phyloP scores from a whole-genome alignment of 768 basidiomycete species.

The Russula virescens region DNA sequence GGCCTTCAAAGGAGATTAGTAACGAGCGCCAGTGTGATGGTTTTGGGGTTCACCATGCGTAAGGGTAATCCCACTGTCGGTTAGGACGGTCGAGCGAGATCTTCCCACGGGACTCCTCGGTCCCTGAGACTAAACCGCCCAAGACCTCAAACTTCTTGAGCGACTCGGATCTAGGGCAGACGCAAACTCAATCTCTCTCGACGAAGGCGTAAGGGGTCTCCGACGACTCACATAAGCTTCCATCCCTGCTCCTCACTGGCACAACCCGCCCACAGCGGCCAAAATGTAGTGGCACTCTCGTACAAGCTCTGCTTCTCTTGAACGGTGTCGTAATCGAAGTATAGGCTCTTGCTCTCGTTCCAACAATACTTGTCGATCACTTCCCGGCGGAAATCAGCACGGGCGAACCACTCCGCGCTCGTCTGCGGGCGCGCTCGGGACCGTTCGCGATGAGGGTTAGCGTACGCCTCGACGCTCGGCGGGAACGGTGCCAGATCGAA shows the following conservation, averaged over 20 bases:
- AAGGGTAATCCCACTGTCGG: constrained; percentile 98
- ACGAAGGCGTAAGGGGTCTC: neutral
- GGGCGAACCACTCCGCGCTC: constrained; percentile 89
- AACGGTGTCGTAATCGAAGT: constrained; percentile 95
- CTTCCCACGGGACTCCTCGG: constrained; percentile 92
- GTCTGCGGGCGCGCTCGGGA: constrained; percentile 58
- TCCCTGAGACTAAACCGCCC: constrained; percentile 92
- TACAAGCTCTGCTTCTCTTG: constrained; percentile 89
- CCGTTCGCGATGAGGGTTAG: constrained; percentile 52
- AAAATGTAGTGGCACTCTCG: constrained; percentile 94
- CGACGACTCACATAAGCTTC: constrained; percentile 74
- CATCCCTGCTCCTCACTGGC: constrained; percentile 94
- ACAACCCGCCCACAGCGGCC: constrained; percentile 97
- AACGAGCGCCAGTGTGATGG: constrained; percentile 4
- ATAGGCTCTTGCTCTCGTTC: constrained; percentile 92
- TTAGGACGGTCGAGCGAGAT: constrained; percentile 95
- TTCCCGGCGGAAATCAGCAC: constrained; percentile 76
- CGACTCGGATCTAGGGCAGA: constrained; percentile 58
- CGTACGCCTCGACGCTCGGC: constrained; percentile 64
- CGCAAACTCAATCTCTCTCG: neutral
- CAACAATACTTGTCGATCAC: constrained; percentile 93
- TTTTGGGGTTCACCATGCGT: constrained; percentile 52
- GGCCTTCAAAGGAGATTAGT: constrained; percentile 46
- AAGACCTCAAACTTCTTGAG: constrained; percentile 95
- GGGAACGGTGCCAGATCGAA: constrained; percentile 92